Base-by-base conservation (phyloP, 106 monocot species). In the Dendrobium catenatum region DNA sequence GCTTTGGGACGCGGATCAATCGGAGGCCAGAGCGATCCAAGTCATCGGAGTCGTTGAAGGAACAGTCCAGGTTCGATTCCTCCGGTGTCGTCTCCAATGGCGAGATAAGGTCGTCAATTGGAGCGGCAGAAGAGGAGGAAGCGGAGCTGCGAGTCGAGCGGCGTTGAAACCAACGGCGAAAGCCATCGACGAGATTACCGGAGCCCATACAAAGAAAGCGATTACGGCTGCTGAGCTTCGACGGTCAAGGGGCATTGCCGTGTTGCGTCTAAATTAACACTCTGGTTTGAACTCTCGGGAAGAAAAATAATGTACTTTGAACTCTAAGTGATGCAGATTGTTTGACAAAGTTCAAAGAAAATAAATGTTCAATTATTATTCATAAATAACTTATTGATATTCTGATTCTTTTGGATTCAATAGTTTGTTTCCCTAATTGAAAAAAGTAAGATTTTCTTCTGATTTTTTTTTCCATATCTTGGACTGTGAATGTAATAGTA, bases 111-210 rank as follows among this genome's bases (percentile, higher is more conserved):
- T 33, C 73, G 61, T 26, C 47, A 31, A 51, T 33, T n/a, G 29
- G n/a, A n/a, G 41, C 20, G 19, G 78, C 31, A 4, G 77, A 47
- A 10, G 80, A 15, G 11, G 68, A 5, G 72, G 55, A 20, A 67
- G 77, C 15, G 51, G 64, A 37, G 58, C 74, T 37, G 41, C 33
- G 40, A 2, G 27, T 51, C 46, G 75, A 75, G 82, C 91, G 88
- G 74, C 88, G 86, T 29, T 86, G 82, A 82, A 91, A 85, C 88
- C 81, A 88, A 77, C 88, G 88, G 75, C 91, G 91, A 16, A 91
- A 82, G 68, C 88, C 88, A 70, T 85, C 88, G 58, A 86, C 91
- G 77, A 91, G 73, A 42, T 85, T 74, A 2, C 90, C 90, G 75
- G 85, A 85, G 79, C 90, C 90, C 89, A 89, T 86, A 20, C 5